phyloP scores from a whole-genome alignment of 495 filamentous ascomycete genomes.

The Schizothecium vesticola region DNA sequence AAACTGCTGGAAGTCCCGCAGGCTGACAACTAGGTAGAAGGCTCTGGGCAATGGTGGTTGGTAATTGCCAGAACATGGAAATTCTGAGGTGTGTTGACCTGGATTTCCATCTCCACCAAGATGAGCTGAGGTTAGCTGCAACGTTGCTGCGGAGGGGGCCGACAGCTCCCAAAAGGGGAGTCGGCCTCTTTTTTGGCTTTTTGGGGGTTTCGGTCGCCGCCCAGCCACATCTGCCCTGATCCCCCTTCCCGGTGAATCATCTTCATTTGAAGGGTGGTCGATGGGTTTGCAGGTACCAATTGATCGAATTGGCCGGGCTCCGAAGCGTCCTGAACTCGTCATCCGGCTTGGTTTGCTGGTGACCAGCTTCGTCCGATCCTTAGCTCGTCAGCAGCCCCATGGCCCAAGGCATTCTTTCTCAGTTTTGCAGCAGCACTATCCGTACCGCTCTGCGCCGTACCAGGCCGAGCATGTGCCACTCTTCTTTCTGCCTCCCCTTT shows the following conservation, averaged over 20 bases:
- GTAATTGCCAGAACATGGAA: not conserved
- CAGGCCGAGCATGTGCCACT: not conserved
- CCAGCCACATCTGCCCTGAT: constrained; percentile 7
- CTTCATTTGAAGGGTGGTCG: constrained; percentile 15
- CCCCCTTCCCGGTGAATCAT: constrained; percentile 16
- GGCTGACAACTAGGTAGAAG: not conserved
- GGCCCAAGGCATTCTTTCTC: not conserved
- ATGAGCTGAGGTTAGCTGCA: not conserved
- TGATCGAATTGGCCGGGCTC: not conserved
- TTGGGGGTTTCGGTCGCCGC: not conserved
- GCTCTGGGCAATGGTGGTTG: not conserved
- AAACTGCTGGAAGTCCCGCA: not conserved
- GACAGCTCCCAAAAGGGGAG: not conserved
- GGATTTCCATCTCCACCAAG: not conserved
- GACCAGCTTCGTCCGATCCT: not conserved
- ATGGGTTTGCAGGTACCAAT: not conserved
- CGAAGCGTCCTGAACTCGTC: not conserved
- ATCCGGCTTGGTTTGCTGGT: not conserved
- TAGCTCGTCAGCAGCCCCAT: not conserved
- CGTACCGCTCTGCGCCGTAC: not conserved
- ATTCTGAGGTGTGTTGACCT: not conserved
- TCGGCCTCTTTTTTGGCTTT: not conserved
- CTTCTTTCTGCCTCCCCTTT: not conserved
- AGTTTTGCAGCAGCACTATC: not conserved
- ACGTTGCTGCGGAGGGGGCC: not conserved